A percentile compares a stretch with the other conserved stretches of the same genome.
Conservation (phyloP, 306 rosid genomes). For the Glycyrrhiza uralensis region DNA sequence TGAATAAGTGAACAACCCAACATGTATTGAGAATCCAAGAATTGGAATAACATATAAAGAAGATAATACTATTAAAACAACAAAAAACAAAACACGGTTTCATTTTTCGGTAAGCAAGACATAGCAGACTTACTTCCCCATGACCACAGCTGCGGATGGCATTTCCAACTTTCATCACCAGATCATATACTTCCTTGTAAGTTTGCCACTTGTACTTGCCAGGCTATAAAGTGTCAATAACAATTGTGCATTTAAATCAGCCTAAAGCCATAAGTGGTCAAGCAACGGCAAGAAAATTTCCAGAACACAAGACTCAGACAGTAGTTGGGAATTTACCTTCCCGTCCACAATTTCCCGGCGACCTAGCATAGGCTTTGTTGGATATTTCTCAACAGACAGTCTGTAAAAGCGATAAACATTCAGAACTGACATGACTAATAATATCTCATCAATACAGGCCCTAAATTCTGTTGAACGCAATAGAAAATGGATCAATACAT, state of each 20-base stretch:
- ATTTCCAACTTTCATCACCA: conserved; percentile 76
- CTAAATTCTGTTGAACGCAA: neutral
- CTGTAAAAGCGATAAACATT: conserved; percentile 38
- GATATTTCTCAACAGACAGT: conserved; percentile 74
- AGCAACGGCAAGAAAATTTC: neutral
- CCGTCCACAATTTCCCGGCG: conserved; percentile 61
- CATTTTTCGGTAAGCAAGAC: neutral
- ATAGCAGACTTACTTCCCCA: conserved; percentile 53
- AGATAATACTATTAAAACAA: neutral
- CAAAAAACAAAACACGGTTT: neutral
- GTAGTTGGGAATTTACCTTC: conserved; percentile 40
- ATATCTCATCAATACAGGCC: neutral
- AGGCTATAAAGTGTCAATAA: conserved; percentile 41
- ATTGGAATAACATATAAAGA: neutral
- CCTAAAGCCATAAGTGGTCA: conserved; percentile 3
- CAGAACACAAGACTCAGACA: neutral
- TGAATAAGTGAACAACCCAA: neutral
- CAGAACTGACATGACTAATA: conserved; percentile 11
- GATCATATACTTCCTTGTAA: conserved; percentile 68
- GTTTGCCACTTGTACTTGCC: conserved; percentile 79
- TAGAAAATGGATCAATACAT: neutral
- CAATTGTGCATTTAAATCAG: conserved; percentile 3
- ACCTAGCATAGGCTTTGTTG: conserved; percentile 76
- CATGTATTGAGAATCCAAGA: conserved; percentile 2
- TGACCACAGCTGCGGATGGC: conserved; percentile 67